Percentiles rank a stretch among this genome's conserved stretches.
Evolutionary conservation across 2,329 filamentous ascomycete genomes (phyloP).

Genomic region (Botrytis porri): DNA sequence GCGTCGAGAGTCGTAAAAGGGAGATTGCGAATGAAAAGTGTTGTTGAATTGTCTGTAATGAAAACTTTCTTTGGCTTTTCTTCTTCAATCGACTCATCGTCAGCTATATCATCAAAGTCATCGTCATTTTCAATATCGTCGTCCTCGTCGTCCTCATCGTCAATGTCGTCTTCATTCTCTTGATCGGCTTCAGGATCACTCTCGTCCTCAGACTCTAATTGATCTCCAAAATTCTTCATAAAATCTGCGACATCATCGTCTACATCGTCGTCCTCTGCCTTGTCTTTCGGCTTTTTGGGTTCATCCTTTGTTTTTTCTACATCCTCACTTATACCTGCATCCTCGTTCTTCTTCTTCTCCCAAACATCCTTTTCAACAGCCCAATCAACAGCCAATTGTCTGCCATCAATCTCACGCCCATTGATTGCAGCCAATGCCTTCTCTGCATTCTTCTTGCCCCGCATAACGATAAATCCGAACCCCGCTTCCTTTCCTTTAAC

Average conservation of each 20-base stretch:
- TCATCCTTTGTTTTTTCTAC: slow-evolving; percentile 38
- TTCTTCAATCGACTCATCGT: slow-evolving; percentile 41
- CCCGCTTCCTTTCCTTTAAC: slow-evolving; percentile 68
- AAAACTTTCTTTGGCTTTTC: slow-evolving; percentile 39
- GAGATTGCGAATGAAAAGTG: slow-evolving; percentile 89
- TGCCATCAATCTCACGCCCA: slow-evolving; percentile 83
- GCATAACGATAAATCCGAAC: slow-evolving; percentile 88
- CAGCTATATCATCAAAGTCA: slow-evolving; percentile 43
- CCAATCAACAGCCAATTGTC: slow-evolving; percentile 91
- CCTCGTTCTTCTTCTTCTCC: slow-evolving; percentile 54
- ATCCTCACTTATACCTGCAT: slow-evolving; percentile 39
- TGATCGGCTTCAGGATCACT: slow-evolving; percentile 36
- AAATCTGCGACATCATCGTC: slow-evolving; percentile 41
- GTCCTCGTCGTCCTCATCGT: slow-evolving; percentile 40
- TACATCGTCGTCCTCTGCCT: slow-evolving; percentile 29
- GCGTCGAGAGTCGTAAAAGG: slow-evolving; percentile 87
- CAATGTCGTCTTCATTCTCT: slow-evolving; percentile 40
- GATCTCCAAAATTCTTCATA: slow-evolving; percentile 37
- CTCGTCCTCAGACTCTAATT: slow-evolving; percentile 41
- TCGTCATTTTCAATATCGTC: slow-evolving; percentile 46
- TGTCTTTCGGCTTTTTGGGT: slow-evolving; percentile 34
- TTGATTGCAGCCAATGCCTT: slow-evolving; percentile 82
- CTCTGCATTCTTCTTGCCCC: slow-evolving; percentile 87
- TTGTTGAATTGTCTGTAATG: slow-evolving; percentile 65
- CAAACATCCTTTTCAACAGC: slow-evolving; percentile 89